Evolutionary conservation across 2,329 filamentous ascomycete genomes (phyloP), one percentile per base, ranked within the genome.

Genomic region (Cercospora canescens): DNA sequence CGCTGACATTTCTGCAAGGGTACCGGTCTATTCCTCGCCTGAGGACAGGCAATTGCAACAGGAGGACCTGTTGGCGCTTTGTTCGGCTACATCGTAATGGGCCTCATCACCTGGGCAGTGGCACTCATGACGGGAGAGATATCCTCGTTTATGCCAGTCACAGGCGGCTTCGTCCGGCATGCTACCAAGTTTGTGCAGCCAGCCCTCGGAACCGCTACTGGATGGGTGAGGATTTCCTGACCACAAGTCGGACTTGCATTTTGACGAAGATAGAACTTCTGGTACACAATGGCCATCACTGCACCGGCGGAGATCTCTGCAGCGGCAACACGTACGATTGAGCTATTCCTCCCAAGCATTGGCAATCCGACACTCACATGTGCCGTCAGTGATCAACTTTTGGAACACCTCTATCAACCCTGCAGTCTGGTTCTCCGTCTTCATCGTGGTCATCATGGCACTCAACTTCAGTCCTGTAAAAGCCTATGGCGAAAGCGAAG

Each of bases 81-180:
- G 5, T 66, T 82, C 8, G 79, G 75, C n/a, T 82, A 81, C 62
- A 48, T 73, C 0, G 72, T 79, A 45, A 76, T 79, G 32, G 80
- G 80, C 12, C 35, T 79, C 3, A 69, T 75, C 3, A 76, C 77
- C 0, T 75, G 71, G 9, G 75, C 72, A 37, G 77, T 82, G 0
- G 72, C 77, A 0, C 72, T 77, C 12, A 73, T 75, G 7, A 74
- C 78, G 6, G 79, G 76, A 6, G 79, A 81, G 63, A 76, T 81
- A 64, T 73, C 75, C 0, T 71, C 79, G 1, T 67, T 80, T 26
- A 74, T 76, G 24, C 80, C 80, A 11, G 72, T 80, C 4, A 78
- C 73, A 11, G 80, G 80, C 16, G 77, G 75, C 8, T 71, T 81
- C 32, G 72, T 80, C 32, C 75, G 78, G 18, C 76, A 79, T 57